Evolutionary conservation across 257 asterid species (phyloP).

Genomic region (Nicotiana knightiana): DNA sequence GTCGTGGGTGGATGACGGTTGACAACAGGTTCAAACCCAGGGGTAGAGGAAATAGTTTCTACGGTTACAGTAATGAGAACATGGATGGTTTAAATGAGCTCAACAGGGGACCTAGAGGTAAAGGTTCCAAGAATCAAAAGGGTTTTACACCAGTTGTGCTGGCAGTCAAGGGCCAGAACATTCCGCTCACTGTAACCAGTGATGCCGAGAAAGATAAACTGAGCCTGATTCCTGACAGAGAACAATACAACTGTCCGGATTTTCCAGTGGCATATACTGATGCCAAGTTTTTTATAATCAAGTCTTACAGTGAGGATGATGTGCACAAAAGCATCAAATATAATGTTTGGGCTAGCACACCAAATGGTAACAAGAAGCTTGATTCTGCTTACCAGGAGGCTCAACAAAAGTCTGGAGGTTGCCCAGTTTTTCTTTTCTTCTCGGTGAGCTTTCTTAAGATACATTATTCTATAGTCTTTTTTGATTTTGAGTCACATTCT

Average conservation of each 20-base stretch:
- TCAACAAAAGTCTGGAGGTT: conserved; percentile 41
- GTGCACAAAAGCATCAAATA: conserved; percentile 71
- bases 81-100: conserved; percentile 58
- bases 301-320: conserved; percentile 67
- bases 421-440: conserved; percentile 65
- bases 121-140: conserved; percentile 39
- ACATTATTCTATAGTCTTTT: background rate
- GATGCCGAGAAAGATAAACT: conserved; percentile 33
- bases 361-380: conserved; percentile 71
- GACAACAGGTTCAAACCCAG: conserved; percentile 56
- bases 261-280: conserved; percentile 41
- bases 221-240: conserved; percentile 34
- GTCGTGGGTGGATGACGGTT: conserved; percentile 51
- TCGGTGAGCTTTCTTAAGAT: conserved; percentile 38
- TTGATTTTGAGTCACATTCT: background rate
- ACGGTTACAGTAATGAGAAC: conserved; percentile 37
- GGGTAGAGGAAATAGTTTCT: conserved; percentile 45
- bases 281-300: conserved; percentile 59
- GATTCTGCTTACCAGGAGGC: conserved; percentile 55
- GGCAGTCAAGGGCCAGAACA: conserved; percentile 53
- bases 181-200: conserved; percentile 26
- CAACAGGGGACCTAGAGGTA: conserved; percentile 70
- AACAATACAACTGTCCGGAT: conserved; percentile 48
- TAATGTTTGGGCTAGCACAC: conserved; percentile 75
- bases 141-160: conserved; percentile 38